Conservation (phyloP, 352 stramenopile genomes). For the Phytopythium oedochilum region DNA sequence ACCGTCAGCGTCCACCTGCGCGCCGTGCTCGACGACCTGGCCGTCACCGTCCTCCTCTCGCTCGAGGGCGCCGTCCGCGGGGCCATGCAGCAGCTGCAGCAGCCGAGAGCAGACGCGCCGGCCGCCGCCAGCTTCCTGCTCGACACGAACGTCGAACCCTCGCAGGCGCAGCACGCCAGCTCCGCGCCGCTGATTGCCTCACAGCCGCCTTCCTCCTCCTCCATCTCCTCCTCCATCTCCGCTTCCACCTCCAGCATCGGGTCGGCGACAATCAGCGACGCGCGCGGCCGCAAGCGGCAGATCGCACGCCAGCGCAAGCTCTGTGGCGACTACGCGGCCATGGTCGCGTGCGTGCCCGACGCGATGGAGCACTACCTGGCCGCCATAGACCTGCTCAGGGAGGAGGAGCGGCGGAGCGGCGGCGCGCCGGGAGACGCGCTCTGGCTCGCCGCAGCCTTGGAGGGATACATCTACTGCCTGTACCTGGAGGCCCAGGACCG, state of each 20-base stretch:
- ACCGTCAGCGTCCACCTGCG: constrained; percentile 78
- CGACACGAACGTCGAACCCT: constrained; percentile 71
- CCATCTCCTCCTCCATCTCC: constrained; percentile 7
- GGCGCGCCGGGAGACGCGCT: constrained; percentile 44
- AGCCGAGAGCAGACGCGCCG: too few species aligned
- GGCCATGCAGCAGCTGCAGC: constrained; percentile 39
- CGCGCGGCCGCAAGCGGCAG: constrained; percentile 43
- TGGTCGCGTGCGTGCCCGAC: constrained; percentile 59
- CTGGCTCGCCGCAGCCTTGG: constrained; percentile 78
- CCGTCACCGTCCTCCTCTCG: constrained; percentile 80
- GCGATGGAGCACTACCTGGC: constrained; percentile 66
- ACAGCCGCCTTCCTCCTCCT: neutral
- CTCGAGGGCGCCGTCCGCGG: constrained; percentile 71
- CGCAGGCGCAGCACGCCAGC: constrained; percentile 13
- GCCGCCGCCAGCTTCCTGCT: constrained; percentile 37
- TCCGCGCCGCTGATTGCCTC: constrained; percentile 19
- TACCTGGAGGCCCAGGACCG: constrained; percentile 44
- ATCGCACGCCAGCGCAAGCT: constrained; percentile 68
- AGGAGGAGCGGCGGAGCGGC: constrained; percentile 69
- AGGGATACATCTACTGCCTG: constrained; percentile 66
- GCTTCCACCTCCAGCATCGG: neutral
- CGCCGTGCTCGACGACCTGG: constrained; percentile 76
- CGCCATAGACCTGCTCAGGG: constrained; percentile 66
- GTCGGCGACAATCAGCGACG: constrained; percentile 24
- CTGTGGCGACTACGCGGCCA: constrained; percentile 71